phyloP scores from a whole-genome alignment of 2,329 filamentous ascomycete species.

The Alternaria burnsii region DNA sequence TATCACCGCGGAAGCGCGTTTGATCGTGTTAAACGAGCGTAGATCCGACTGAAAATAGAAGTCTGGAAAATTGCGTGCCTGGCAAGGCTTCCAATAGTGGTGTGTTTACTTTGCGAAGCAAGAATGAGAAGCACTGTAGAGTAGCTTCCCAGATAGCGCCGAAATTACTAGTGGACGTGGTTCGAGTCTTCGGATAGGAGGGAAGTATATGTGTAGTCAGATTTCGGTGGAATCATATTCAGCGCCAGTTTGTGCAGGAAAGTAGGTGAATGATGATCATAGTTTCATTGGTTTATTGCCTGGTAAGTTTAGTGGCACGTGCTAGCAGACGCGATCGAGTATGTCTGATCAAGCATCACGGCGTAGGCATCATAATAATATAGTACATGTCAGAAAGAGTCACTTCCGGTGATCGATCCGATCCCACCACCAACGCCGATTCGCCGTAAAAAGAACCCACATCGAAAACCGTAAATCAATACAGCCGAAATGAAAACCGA shows the following conservation, averaged over 20 bases:
- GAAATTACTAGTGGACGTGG: background rate
- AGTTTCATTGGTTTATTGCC: constrained; percentile 37
- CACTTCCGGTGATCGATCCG: constrained; percentile 40
- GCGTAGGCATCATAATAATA: constrained; percentile 40
- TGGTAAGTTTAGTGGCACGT: constrained; percentile 34
- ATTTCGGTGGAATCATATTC: background rate
- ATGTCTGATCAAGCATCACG: constrained; percentile 48
- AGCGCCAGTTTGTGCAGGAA: background rate
- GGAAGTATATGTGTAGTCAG: background rate
- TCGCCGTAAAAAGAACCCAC: constrained; percentile 37
- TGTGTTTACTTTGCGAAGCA: background rate
- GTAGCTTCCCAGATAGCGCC: background rate
- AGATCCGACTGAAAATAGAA: constrained; percentile 4
- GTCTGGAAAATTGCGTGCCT: constrained; percentile 2
- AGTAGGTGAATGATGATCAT: constrained; percentile 10
- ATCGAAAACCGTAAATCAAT: constrained; percentile 35
- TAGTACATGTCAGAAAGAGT: constrained; percentile 41
- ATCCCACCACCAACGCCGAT: constrained; percentile 46
- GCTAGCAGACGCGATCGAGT: constrained; percentile 43
- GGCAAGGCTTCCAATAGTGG: background rate
- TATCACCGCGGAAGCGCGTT: constrained; percentile 2
- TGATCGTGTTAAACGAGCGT: background rate
- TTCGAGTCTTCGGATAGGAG: background rate
- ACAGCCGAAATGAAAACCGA: constrained; percentile 33
- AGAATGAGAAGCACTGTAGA: background rate